These are phyloP conservation scores for Flaveria sonorensis DNA, from an alignment of 129 eudicot species.

Conservation along the genomic window DNA sequence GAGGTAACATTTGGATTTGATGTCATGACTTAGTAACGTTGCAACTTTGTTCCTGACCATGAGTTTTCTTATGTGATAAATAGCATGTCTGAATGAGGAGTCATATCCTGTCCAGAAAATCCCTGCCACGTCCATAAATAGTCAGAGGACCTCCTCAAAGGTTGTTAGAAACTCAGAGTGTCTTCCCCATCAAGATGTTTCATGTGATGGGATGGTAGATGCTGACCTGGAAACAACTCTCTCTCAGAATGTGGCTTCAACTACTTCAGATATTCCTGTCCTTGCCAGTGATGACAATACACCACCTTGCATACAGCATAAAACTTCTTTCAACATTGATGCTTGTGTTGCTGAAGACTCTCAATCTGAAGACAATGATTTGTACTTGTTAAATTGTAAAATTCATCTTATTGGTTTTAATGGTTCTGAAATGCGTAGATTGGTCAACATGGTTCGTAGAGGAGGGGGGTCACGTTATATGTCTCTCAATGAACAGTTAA, in stretches of 20 bases:
- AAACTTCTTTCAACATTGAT: slow-evolving; percentile 38
- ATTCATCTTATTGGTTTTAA: slow-evolving; percentile 78
- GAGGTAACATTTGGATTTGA: slow-evolving; percentile 54
- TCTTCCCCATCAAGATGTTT: slow-evolving; percentile 41
- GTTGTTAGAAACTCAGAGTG: slow-evolving; percentile 44
- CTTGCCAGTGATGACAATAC: slow-evolving; percentile 38
- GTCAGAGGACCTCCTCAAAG: slow-evolving; percentile 41
- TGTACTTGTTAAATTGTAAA: slow-evolving; percentile 84
- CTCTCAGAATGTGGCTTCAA: slow-evolving; percentile 59
- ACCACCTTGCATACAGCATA: slow-evolving; percentile 40
- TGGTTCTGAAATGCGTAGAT: slow-evolving; percentile 66
- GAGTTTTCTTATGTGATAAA: slow-evolving; percentile 25
- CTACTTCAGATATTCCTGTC: slow-evolving; percentile 42
- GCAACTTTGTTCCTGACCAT: slow-evolving; percentile 24
- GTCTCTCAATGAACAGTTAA: slow-evolving; percentile 73
- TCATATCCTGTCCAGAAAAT: slow-evolving; percentile 64
- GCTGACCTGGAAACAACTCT: slow-evolving; percentile 63
- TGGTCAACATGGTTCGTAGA: slow-evolving; percentile 81
- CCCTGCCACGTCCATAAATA: slow-evolving; percentile 43
- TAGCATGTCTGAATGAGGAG: slow-evolving; percentile 89
- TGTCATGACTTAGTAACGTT: not conserved
- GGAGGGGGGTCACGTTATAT: slow-evolving; percentile 97
- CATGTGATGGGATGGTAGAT: slow-evolving; percentile 47
- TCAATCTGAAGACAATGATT: slow-evolving; percentile 68
- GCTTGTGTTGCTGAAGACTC: slow-evolving; percentile 86